Evolutionary conservation across 768 basidiomycete genomes (phyloP), one percentile per base, ranked within the genome.

Genomic region (Leccinum variicolor): DNA sequence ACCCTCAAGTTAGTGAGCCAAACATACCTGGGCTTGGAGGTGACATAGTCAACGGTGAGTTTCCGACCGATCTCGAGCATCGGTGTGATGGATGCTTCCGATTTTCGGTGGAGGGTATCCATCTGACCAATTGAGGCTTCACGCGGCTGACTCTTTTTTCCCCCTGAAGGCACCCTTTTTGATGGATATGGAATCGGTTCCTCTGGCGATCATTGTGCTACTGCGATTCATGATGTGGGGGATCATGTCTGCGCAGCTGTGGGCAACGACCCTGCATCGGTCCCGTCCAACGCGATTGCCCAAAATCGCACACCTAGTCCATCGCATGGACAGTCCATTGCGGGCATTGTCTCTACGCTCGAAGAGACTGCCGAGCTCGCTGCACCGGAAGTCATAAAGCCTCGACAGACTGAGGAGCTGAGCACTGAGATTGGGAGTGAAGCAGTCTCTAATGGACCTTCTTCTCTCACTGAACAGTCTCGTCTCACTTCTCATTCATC

Each of bases 11-110:
- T 64, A 67, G 55, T 64, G 73, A 71, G 53, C 53, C 66, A 63
- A 71, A 47, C 63, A 71, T 66, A 69, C 69, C 63, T 62, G 69
- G 69, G 62, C 74, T 57, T 50, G 71, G 67, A 56, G 71, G 72
- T 15, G 66, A 65, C 59, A 63, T 72, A 54, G 58, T 73, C 66
- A 77, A 79, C 75, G 83, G 84, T 86, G 78, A 85, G 84, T 78
- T 72, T 69, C 67, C 68, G 74, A 67, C 70, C 34, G 52, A 68
- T 62, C 67, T 67, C 66, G 60, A 66, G 66, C 52, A 56, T 57
- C 43, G 56, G 57, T 73, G 69, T 66, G 77, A 79, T 83, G 80
- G 76, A 79, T 71, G 73, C 73, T 70, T 70, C 74, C 76, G 74
- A 74, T 73, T 62, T 63, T 62, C 59, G 63, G 66, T 65, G 67